Base-by-base conservation (phyloP, 1,284 basidiomycete genomes). In the Xanthoconium separans region DNA sequence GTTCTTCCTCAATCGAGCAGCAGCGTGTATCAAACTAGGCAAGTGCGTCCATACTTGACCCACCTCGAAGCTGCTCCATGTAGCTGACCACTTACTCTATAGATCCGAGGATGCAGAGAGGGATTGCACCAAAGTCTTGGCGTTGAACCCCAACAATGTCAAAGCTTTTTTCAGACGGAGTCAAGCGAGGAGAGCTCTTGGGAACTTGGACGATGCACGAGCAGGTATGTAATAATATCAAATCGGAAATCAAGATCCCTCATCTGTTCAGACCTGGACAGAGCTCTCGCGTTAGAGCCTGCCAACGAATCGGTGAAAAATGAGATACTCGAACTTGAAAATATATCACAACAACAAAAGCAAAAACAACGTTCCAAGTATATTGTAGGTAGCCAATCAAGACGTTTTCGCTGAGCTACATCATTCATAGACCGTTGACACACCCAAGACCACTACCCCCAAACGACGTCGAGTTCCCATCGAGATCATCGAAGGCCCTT, bases 21-120 rank as follows among this genome's bases (percentile, higher is more conserved):
- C 89, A 30, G 89, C 90, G 24, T 91, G 92, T 73, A 77, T 93
- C 58, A 91, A 89, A 77, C 79, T 93, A 76, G 82, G 83, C 81
- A 92, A 91, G 89, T 91, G 77, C 75, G 89, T 73, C 64, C 58
- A 40, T 53, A 37, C 9, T 34, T 50, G 39, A 51, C 41, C 47
- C 50, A 33, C 44, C 57, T 41, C 44, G 12, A 31, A 48, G 30
- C 46, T 27, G 41, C 29, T 30, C 54, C 50, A 27, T 44, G 46
- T 4, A 15, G 8, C 57, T 59, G 24, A 61, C 36, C 42, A 24
- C 6, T 33, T 11, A 44, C 15, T 39, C 11, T 44, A 15, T 48
- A 91, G 89, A 64, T 74, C 82, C 57, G 80, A 84, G 64, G 89
- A 92, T 68, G 87, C 87, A 16, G 85, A 89, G 64, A 72, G 86